A percentile compares a stretch with the other conserved stretches of the same genome.
phyloP scores from a whole-genome alignment of 306 rosid species.

The Phaseolus lunatus region DNA sequence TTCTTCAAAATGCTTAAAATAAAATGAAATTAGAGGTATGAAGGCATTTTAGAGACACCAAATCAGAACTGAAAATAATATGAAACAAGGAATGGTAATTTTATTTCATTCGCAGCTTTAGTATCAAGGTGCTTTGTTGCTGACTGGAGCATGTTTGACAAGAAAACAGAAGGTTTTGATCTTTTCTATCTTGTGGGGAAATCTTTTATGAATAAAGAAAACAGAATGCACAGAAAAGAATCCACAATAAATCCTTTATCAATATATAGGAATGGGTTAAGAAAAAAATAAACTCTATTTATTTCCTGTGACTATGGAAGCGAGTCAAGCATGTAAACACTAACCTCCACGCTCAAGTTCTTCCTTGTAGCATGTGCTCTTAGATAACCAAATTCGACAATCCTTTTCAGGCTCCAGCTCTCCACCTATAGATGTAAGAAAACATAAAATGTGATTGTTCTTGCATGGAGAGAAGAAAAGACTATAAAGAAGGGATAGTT shows the following conservation, averaged over 20 bases:
- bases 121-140: neutral
- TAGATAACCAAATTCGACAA: neutral
- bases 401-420: slow-evolving; percentile 60
- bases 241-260: neutral
- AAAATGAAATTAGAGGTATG: neutral
- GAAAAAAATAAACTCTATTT: neutral
- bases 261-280: neutral
- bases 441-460: slow-evolving; percentile 24
- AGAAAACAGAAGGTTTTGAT: too few species aligned
- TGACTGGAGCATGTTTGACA: neutral
- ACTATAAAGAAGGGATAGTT: slow-evolving; percentile 36
- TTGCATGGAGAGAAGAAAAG: neutral
- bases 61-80: neutral
- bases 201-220: too few species aligned
- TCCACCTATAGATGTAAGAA: slow-evolving; percentile 42
- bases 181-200: too few species aligned
- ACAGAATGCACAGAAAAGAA: neutral
- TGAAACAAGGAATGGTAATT: slow-evolving; percentile 16
- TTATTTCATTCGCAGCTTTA: neutral
- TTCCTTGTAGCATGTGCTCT: slow-evolving; percentile 11
- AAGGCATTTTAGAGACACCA: neutral
- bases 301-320: neutral
- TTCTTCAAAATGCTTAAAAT: neutral
- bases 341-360: neutral
- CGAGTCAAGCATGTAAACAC: neutral